Conservation (phyloP, 2,329 filamentous ascomycete genomes). For the Thielaviopsis musarum region DNA sequence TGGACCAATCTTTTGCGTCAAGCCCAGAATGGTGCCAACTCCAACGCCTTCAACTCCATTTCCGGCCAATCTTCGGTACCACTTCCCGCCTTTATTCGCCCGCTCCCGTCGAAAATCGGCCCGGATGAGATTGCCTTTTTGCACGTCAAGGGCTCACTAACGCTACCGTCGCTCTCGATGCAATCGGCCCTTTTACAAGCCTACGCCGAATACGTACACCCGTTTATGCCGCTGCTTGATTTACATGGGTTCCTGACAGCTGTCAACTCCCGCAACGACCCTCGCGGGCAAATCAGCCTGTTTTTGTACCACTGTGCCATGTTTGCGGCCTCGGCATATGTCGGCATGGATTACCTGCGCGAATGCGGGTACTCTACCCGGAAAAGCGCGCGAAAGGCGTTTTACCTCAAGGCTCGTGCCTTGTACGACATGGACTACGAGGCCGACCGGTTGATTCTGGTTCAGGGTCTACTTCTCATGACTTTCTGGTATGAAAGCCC, state of each 20-base stretch:
- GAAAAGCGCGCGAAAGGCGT: conserved; percentile 70
- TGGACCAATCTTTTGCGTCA: conserved; percentile 10
- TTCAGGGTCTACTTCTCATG: conserved; percentile 79
- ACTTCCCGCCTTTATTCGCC: conserved; percentile 56
- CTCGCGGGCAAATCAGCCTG: conserved; percentile 58
- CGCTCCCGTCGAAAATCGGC: conserved; percentile 59
- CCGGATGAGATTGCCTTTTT: conserved; percentile 73
- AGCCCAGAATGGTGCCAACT: conserved; percentile 17
- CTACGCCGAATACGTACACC: conserved; percentile 81
- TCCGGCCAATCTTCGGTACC: conserved; percentile 18
- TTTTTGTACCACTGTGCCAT: conserved; percentile 87
- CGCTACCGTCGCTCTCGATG: conserved; percentile 50
- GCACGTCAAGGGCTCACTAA: conserved; percentile 66
- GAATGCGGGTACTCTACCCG: conserved; percentile 62
- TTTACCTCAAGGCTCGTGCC: conserved; percentile 77
- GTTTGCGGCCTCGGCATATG: conserved; percentile 81
- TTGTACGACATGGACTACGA: conserved; percentile 96
- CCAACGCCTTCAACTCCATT: conserved; percentile 13
- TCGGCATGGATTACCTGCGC: conserved; percentile 61
- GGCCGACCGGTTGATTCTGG: conserved; percentile 69
- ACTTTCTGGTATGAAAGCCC: conserved; percentile 97
- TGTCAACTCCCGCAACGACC: conserved; percentile 50
- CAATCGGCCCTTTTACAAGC: conserved; percentile 68
- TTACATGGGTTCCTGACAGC: conserved; percentile 40
- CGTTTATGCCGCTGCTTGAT: conserved; percentile 82